These are phyloP conservation scores for Pichia deserticola DNA, from an alignment of 805 yeast species.

Conservation along the genomic window DNA sequence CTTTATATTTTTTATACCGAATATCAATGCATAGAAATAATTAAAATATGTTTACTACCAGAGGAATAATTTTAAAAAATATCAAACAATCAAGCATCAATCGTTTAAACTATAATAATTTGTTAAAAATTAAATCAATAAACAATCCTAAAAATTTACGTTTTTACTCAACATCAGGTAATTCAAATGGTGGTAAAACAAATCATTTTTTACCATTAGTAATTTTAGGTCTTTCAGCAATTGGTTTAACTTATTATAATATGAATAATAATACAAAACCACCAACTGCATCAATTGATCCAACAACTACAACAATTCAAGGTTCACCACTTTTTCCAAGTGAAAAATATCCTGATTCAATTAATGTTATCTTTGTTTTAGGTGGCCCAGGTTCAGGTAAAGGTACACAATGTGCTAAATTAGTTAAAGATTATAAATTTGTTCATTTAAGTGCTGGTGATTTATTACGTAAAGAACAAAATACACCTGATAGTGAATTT, in stretches of 20 bases:
- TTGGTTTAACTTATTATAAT: slow-evolving; percentile 29
- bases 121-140: too few relatives aligned
- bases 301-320: slow-evolving; percentile 28
- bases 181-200: slow-evolving; percentile 1
- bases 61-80: too few relatives aligned
- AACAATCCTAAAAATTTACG: background rate
- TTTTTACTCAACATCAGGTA: slow-evolving; percentile 1
- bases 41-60: too few relatives aligned
- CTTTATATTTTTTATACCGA: too few relatives aligned
- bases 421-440: slow-evolving; percentile 74
- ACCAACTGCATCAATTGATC: slow-evolving; percentile 29
- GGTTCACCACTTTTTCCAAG: slow-evolving; percentile 7
- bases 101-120: too few relatives aligned
- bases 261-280: slow-evolving; percentile 23
- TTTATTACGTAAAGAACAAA: slow-evolving; percentile 85
- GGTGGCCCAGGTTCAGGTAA: slow-evolving; percentile 99
- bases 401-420: slow-evolving; percentile 89
- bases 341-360: slow-evolving; percentile 17
- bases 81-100: too few relatives aligned
- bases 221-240: slow-evolving; percentile 23
- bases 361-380: slow-evolving; percentile 78
- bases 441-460: slow-evolving; percentile 96
- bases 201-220: slow-evolving; percentile 22
- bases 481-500: slow-evolving; percentile 69
- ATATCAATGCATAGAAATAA: too few relatives aligned